These are phyloP conservation scores for Paspalum vaginatum DNA, from an alignment of 176 grass and related monocot species.

Conservation along the genomic window DNA sequence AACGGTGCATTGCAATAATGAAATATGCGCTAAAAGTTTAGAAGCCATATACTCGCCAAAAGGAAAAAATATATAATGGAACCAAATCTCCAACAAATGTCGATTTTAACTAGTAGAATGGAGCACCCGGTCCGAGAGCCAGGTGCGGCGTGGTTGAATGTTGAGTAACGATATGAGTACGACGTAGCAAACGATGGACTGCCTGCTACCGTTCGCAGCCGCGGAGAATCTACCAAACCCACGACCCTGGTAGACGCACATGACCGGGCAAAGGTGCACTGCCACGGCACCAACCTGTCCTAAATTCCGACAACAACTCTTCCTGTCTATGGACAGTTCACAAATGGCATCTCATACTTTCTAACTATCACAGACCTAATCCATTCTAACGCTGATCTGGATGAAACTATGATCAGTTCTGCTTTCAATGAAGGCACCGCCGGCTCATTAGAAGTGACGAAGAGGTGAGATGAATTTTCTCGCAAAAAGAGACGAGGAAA, in stretches of 20 bases:
- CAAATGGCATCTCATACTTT: neutral
- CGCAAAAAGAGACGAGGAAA: too few relatives aligned
- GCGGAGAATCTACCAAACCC: constrained; percentile 31
- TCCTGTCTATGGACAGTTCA: neutral
- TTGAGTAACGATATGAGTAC: neutral
- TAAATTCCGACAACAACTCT: neutral
- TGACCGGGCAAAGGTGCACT: neutral
- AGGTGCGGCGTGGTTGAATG: neutral
- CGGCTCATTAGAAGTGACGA: neutral
- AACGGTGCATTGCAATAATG: neutral
- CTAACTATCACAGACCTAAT: neutral
- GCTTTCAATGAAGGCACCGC: neutral
- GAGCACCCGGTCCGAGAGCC: too few relatives aligned
- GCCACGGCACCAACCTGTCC: constrained; percentile 12
- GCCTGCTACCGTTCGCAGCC: neutral
- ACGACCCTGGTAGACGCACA: neutral
- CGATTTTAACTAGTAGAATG: neutral
- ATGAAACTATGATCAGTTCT: neutral
- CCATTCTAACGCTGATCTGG: neutral
- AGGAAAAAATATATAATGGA: neutral
- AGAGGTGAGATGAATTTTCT: neutral
- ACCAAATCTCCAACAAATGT: too few relatives aligned
- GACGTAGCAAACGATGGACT: neutral
- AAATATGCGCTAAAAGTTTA: neutral
- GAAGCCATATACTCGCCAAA: too few relatives aligned